These are phyloP conservation scores for Basipetospora chlamydospora DNA, from an alignment of 2,329 filamentous ascomycete genomes.

Conservation along the genomic window DNA sequence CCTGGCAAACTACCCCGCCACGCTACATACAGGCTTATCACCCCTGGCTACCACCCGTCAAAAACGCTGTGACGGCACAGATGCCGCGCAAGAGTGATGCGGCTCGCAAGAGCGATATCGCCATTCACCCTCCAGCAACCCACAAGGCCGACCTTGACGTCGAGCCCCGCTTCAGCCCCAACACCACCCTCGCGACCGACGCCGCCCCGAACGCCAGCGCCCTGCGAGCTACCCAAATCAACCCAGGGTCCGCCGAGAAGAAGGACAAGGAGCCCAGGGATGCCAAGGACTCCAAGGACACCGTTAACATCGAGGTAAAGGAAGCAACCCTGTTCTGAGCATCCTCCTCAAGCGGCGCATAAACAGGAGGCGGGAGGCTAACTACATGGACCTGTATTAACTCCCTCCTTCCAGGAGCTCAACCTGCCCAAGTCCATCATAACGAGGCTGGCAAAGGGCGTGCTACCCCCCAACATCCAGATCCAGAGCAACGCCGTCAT, in stretches of 20 bases:
- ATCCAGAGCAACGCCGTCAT: conserved; percentile 71
- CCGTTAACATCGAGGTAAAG: conserved; percentile 37
- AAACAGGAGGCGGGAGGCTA: too few species aligned
- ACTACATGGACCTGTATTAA: too few species aligned
- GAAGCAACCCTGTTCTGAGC: too few species aligned
- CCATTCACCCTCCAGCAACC: neutral
- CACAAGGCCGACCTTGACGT: neutral
- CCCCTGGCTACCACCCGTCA: too few species aligned
- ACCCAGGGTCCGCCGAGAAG: conserved; percentile 11
- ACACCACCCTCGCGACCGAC: neutral
- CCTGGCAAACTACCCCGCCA: too few species aligned
- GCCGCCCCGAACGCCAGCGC: neutral
- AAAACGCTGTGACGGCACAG: too few species aligned
- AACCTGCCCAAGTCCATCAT: conserved; percentile 70
- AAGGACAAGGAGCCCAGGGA: conserved; percentile 20
- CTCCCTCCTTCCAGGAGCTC: conserved; percentile 40
- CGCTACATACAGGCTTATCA: too few species aligned
- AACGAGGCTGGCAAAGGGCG: conserved; percentile 64
- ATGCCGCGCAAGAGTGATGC: conserved; percentile 37
- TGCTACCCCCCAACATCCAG: conserved; percentile 66
- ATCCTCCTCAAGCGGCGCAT: too few species aligned
- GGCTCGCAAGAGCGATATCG: conserved; percentile 26
- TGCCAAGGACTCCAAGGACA: conserved; percentile 11
- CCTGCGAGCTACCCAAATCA: neutral
- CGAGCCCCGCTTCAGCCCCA: too few species aligned